These are phyloP conservation scores for Trypethelium eluteriae DNA, from an alignment of 495 filamentous ascomycete species.

Conservation along the genomic window DNA sequence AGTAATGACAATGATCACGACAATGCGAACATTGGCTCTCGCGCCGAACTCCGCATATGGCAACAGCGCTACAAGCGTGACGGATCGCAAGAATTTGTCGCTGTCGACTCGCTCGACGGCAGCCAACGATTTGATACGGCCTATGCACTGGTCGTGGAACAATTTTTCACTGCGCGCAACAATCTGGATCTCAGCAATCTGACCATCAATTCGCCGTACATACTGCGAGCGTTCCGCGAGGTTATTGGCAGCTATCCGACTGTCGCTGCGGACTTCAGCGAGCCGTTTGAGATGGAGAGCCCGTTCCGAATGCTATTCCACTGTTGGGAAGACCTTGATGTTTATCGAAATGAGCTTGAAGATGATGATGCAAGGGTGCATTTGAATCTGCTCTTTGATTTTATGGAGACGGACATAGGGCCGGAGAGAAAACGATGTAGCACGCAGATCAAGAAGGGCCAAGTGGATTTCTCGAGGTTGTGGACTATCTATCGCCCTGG, in stretches of 20 bases:
- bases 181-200: slow-evolving; percentile 32
- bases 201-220: slow-evolving; percentile 40
- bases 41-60: slow-evolving; percentile 16
- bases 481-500: slow-evolving; percentile 31
- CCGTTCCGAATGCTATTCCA: slow-evolving; percentile 29
- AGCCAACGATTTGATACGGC: slow-evolving; percentile 6
- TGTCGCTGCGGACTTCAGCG: slow-evolving; percentile 34
- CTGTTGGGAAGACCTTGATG: slow-evolving; percentile 28
- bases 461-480: slow-evolving; percentile 21
- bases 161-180: slow-evolving; percentile 26
- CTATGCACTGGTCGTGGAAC: slow-evolving; percentile 37
- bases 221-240: slow-evolving; percentile 32
- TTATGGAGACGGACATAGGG: slow-evolving; percentile 25
- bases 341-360: slow-evolving; percentile 29
- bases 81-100: slow-evolving; percentile 14
- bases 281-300: slow-evolving; percentile 25
- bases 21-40: slow-evolving; percentile 13
- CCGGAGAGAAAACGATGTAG: slow-evolving; percentile 18
- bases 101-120: slow-evolving; percentile 12
- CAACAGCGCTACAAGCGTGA: slow-evolving; percentile 18
- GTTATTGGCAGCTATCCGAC: slow-evolving; percentile 38
- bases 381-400: slow-evolving; percentile 29
- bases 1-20: slow-evolving; percentile 11
- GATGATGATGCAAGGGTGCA: slow-evolving; percentile 31
- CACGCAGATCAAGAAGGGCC: slow-evolving; percentile 19